Base-by-base conservation (phyloP, 352 stramenopile species). In the Phytopythium oedochilum region DNA sequence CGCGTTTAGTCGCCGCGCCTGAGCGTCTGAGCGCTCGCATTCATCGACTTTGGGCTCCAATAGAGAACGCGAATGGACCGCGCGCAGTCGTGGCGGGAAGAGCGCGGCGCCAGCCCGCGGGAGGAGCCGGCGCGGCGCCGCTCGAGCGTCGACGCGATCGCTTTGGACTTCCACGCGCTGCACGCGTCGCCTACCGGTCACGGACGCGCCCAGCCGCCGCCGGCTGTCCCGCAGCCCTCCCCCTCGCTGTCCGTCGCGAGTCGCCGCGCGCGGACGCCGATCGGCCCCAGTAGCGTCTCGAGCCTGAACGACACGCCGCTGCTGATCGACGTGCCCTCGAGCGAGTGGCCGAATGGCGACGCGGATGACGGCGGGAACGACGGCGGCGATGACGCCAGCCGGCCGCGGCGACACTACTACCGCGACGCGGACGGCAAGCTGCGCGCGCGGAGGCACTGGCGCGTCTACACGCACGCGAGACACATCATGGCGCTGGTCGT, bases 381-480 rank as follows among this genome's bases (percentile, higher is more conserved):
- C 8, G 40, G 4, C 11, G 23, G 11, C 5, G 23, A 14, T 20
- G 46, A 61, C 8, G 23, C 40, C 10, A 23, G 45, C 20, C 46
- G 71, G 36, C 68, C 73, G 34, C 83, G 73, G 10, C 73, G 71
- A n/a, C 73, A 86, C 53, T 88, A 88, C 43, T 90, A 90, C 32
- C 74, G 88, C 35, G 80, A 87, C 50, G 36, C 34, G 0, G 55
- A 64, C 42, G 80, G 80, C 1, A 75, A 75, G 3, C 48, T 90
- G 32, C 64, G 74, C 23, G 69, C 75, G 46, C 67, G 73, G 10
- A 71, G 72, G 22, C 55, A 75, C 43, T 88, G 80, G 80, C 83
- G 71, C 71, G 65, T 70, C 29, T 88, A 85, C 53, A 85, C 63
- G 43, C 60, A 68, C 11, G n/a, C 77, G 17, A 63, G 75, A 10